A percentile compares a stretch with the other conserved stretches of the same genome.
Conservation (phyloP, 768 basidiomycete genomes). For the Paxillus involutus region DNA sequence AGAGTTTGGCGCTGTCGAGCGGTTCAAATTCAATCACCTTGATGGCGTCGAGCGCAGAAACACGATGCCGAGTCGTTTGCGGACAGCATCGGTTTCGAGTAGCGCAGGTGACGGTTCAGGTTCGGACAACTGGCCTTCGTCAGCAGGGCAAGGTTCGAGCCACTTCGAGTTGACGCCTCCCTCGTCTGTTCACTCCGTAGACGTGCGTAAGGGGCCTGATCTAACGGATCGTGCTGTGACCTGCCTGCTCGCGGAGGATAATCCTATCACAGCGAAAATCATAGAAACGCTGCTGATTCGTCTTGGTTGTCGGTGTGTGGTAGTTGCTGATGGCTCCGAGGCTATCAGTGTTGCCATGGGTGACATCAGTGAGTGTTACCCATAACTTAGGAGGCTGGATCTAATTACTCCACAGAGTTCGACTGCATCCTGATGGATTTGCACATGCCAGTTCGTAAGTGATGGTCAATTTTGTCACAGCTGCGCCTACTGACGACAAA, state of each 20-base stretch:
- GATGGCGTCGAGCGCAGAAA: slow-evolving; percentile 76
- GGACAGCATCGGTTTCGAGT: slow-evolving; percentile 85
- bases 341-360: slow-evolving; percentile 97
- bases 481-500: slow-evolving; percentile 8
- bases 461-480: background rate
- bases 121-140: slow-evolving; percentile 71
- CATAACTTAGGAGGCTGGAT: background rate
- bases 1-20: slow-evolving; percentile 83
- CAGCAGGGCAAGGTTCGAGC: slow-evolving; percentile 49
- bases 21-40: slow-evolving; percentile 82
- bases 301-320: slow-evolving; percentile 92
- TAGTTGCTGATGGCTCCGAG: slow-evolving; percentile 95
- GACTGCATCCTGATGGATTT: slow-evolving; percentile 96
- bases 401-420: slow-evolving; percentile 60
- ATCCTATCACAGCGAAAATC: slow-evolving; percentile 97
- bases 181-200: slow-evolving; percentile 84
- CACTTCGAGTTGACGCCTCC: slow-evolving; percentile 68
- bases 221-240: slow-evolving; percentile 88
- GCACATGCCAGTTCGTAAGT: slow-evolving; percentile 90
- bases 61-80: slow-evolving; percentile 84
- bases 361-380: slow-evolving; percentile 78
- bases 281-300: slow-evolving; percentile 92
- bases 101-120: slow-evolving; percentile 78
- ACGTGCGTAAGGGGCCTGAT: slow-evolving; percentile 74
- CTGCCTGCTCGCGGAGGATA: slow-evolving; percentile 93